A percentile compares a stretch with the other conserved stretches of the same genome.
These are phyloP conservation scores for Populus simonii DNA, from an alignment of 345 rosid genomes.

Conservation along the genomic window DNA sequence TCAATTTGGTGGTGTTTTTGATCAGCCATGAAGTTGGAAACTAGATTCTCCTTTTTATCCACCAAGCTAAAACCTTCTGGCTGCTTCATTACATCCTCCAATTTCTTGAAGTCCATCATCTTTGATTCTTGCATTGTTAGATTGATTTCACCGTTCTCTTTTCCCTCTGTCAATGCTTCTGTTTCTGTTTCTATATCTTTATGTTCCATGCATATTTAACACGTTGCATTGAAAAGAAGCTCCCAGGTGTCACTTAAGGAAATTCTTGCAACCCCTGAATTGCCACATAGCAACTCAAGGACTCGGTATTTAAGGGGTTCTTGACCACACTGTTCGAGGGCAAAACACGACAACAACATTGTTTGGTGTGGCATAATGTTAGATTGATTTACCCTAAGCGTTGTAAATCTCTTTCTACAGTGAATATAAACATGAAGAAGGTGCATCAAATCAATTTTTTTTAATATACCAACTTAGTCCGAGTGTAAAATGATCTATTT, in stretches of 20 bases:
- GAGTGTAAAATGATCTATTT: too few relatives aligned
- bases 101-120: constrained; percentile 13
- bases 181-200: not conserved
- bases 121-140: constrained; percentile 18
- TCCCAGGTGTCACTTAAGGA: not conserved
- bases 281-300: not conserved
- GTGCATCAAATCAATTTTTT: too few relatives aligned
- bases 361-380: not conserved
- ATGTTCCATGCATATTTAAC: not conserved
- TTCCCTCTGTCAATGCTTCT: not conserved
- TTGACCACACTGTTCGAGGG: not conserved
- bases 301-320: not conserved
- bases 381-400: too few relatives aligned
- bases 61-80: not conserved
- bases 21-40: not conserved
- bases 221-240: not conserved
- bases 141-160: not conserved
- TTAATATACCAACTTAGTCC: too few relatives aligned
- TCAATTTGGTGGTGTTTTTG: constrained; percentile 15
- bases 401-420: too few relatives aligned
- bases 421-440: too few relatives aligned
- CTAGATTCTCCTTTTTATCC: not conserved
- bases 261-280: not conserved
- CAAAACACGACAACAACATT: not conserved
- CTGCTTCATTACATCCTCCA: constrained; percentile 16